Conservation (phyloP, 768 basidiomycete genomes). For the Podaxis sp. region DNA sequence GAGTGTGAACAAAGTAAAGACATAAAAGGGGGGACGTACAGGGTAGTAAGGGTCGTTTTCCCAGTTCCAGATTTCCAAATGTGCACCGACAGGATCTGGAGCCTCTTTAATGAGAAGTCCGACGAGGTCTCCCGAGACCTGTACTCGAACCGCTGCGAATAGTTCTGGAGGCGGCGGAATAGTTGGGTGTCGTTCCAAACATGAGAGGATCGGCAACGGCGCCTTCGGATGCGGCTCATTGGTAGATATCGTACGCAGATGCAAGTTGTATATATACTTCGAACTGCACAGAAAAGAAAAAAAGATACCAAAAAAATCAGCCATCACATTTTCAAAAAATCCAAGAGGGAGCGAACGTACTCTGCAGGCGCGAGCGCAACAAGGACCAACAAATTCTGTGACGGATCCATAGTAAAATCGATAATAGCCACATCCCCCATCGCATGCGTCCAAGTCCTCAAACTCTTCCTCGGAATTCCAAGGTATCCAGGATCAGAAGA, state of each 20-base stretch:
- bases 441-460: conserved; percentile 43
- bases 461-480: conserved; percentile 22
- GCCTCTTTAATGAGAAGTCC: conserved; percentile 51
- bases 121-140: conserved; percentile 46
- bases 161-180: conserved; percentile 30
- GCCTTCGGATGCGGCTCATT: conserved; percentile 52
- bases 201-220: conserved; percentile 36
- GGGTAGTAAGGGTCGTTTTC: conserved; percentile 36
- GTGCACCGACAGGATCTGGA: conserved; percentile 38
- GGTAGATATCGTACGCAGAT: conserved; percentile 49
- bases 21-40: conserved; percentile 29
- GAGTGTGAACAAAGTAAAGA: background rate
- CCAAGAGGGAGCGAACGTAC: conserved; percentile 29
- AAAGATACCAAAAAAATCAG: background rate
- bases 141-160: conserved; percentile 43
- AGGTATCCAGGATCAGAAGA: conserved; percentile 25
- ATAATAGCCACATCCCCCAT: conserved; percentile 44
- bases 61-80: conserved; percentile 56
- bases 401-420: conserved; percentile 60
- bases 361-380: conserved; percentile 41
- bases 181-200: conserved; percentile 32
- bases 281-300: conserved; percentile 29
- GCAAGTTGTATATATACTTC: conserved; percentile 45
- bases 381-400: conserved; percentile 53
- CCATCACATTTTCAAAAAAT: background rate